A percentile compares a stretch with the other conserved stretches of the same genome.
phyloP scores from a whole-genome alignment of 1,284 basidiomycete genomes.

The Fistulinella cinereoalba region DNA sequence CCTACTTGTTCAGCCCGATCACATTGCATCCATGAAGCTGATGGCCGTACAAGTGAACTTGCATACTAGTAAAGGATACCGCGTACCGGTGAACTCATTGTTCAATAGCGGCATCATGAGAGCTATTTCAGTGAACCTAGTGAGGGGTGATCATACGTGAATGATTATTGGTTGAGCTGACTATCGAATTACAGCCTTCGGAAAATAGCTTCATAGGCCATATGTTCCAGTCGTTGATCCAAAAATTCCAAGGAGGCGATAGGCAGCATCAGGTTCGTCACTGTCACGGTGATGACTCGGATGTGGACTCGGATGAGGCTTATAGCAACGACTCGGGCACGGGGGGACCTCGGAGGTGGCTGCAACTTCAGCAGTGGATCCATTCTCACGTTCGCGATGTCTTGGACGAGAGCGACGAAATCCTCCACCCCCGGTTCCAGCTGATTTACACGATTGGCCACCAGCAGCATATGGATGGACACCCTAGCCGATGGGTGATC shows the following conservation, averaged over 20 bases:
- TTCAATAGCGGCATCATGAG: too few species aligned
- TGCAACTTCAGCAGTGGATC: not conserved
- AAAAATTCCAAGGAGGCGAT: too few species aligned
- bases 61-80: too few species aligned
- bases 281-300: too few species aligned
- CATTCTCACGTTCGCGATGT: not conserved
- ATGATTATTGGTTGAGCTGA: not conserved
- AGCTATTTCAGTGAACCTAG: too few species aligned
- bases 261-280: too few species aligned
- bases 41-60: conserved; percentile 40
- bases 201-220: not conserved
- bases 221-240: not conserved
- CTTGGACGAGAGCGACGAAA: not conserved
- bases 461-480: not conserved
- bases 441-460: not conserved
- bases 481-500: not conserved
- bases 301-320: not conserved
- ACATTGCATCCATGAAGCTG: conserved; percentile 49
- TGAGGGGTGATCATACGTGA: not conserved
- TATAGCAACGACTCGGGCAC: not conserved
- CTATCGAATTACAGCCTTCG: not conserved
- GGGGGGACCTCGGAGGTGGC: not conserved
- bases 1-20: conserved; percentile 50
- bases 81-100: not conserved
- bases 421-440: not conserved